Evolutionary conservation across 2,329 filamentous ascomycete genomes (phyloP), one percentile per base, ranked within the genome.

Genomic region (Gaeumannomyces sp.): DNA sequence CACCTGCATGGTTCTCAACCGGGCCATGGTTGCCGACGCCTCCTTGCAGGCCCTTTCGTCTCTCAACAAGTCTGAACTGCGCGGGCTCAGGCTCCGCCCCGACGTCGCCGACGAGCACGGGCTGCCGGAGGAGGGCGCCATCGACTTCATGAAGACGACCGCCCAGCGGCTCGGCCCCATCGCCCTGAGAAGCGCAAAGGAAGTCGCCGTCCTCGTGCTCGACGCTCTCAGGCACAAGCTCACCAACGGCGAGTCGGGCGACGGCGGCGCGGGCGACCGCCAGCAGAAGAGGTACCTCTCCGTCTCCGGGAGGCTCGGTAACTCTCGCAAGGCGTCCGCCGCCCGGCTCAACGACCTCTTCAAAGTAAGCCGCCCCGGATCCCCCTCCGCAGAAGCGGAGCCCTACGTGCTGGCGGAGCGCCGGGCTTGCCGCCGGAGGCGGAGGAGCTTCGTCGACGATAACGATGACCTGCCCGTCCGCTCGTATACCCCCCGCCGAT

Each of bases 21-120:
- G 68, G 10, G 68, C 68, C 27, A 19, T 68, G 16, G 45, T 69
- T 28, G 67, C 64, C 25, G 68, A 69, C 50, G 61, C 67, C 14
- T 65, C 68, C 31, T 65, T 68, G 10, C 65, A 68, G 62, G 66
- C 66, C 6, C 61, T 69, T 16, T 64, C 64, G 60, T 35, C 62
- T 35, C 61, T 68, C 11, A 53, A 19, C 19, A 53, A 53, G 45
- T 10, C 19, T 1, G 63, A 64, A 2, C n/a, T 28, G 19, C 27
- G 16, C 1, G 29, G 14, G 19, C 57, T 59, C 25, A 31, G 6
- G 57, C 45, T 53, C 22, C 19, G 11, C 14, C 57, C 16, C 19
- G 14, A 59, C 2, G 22, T 59, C 16, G 57, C 57, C 6, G 4
- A 7, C 2, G 29, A 59, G 57, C 57, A 28, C 29, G 57, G 57